Evolutionary conservation across 78 protist genomes (phyloP), one percentile per base, ranked within the genome.

Genomic region (Dictyostelium capitatum): DNA sequence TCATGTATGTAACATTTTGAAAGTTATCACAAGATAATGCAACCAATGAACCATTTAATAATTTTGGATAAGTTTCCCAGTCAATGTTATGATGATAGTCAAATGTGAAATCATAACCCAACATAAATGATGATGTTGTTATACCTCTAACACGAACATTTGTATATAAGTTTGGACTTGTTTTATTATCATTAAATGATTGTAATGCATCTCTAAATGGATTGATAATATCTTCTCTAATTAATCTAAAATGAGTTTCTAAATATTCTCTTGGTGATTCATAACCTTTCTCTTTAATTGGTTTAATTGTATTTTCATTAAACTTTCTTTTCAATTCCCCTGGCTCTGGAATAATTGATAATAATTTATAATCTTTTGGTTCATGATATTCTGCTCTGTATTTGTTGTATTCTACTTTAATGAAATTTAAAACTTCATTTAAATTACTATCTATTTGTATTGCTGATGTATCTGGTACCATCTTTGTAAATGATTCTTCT

Each of bases 221-320:
- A 28, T 78, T 48, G n/a, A 92, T 59, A 2, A 82, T 20, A 62
- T 92, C 96, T 25, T 92, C 90, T 57, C 96, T 90, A 23, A 92
- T 25, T 15, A 92, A 70, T 28, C 78, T 25, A 37, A 73, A 92
- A 56, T 77, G 96, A 25, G 78, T 53, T 14, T 92, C 96, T 25
- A 92, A 20, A 59, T 92, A 92, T 7, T 82, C 96, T 10, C 73
- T 48, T 8, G 46, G 73, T 56, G 37, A 28, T 5, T 20, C 53
- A 70, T 81, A 89, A 3, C 28, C 14, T 17, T 83, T 83, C 7
- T 41, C 54, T 74, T 57, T 84, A 15, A 74, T n/a, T n/a, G 23
- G 15, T 4, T 59, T 72, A 2, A 84, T 28, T 20, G 25, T 25
- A 3, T n/a, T 32, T 12, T 62, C 67, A 17, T 48, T 20, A 15